Evolutionary conservation across 2,329 filamentous ascomycete species (phyloP).

Genomic region (Exophiala calicioides): DNA sequence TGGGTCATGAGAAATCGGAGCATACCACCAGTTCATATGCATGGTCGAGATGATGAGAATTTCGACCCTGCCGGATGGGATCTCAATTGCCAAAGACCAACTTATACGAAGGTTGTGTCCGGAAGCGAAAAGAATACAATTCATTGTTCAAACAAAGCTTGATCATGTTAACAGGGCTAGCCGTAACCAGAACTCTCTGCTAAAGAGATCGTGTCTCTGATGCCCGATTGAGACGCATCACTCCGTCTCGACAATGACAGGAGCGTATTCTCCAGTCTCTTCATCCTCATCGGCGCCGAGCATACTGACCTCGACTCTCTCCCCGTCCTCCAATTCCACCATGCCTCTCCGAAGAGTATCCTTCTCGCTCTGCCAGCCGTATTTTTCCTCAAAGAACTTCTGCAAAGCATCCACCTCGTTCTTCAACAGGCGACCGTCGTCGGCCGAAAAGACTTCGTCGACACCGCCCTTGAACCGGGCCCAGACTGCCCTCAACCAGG

Average conservation of each 20-base stretch:
- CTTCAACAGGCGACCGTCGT: constrained; percentile 41
- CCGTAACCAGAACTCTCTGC: too few relatives aligned
- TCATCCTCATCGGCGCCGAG: constrained; percentile 60
- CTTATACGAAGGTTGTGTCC: constrained; percentile 2
- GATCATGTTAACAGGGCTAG: neutral
- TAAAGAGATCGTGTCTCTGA: too few relatives aligned
- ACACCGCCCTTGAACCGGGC: constrained; percentile 54
- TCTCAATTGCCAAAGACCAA: constrained; percentile 4
- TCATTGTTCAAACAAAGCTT: constrained; percentile 3
- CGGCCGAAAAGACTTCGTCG: constrained; percentile 47
- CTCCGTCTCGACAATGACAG: constrained; percentile 56
- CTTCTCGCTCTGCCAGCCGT: constrained; percentile 59
- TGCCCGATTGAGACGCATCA: neutral
- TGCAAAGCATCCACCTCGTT: constrained; percentile 58
- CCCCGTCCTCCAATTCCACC: constrained; percentile 64
- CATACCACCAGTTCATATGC: constrained; percentile 5
- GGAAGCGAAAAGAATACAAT: constrained; percentile 8
- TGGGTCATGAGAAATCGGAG: constrained; percentile 3
- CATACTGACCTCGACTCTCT: constrained; percentile 61
- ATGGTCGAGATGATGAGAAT: constrained; percentile 7
- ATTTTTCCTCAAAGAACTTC: constrained; percentile 54
- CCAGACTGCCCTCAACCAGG: constrained; percentile 55
- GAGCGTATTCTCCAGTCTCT: constrained; percentile 65
- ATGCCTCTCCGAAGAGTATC: constrained; percentile 58
- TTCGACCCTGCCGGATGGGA: constrained; percentile 4